A percentile compares a stretch with the other conserved stretches of the same genome.
These are phyloP conservation scores for Botrytis elliptica DNA, from an alignment of 2,329 filamentous ascomycete species.

Conservation along the genomic window DNA sequence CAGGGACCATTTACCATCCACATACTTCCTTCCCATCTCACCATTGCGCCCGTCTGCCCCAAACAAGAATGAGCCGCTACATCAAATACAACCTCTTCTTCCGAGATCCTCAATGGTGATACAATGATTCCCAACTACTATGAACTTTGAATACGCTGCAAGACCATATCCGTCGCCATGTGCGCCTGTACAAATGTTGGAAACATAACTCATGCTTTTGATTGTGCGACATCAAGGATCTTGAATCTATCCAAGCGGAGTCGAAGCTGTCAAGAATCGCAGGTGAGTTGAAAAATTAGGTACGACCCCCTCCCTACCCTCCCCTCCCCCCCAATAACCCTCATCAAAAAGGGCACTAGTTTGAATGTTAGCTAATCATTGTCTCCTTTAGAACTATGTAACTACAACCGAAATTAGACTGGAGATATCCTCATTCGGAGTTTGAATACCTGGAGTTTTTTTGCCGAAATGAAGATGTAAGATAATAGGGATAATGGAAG, in stretches of 20 bases:
- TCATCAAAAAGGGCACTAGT: not conserved
- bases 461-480: constrained; percentile 83
- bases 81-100: constrained; percentile 43
- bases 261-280: constrained; percentile 52
- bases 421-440: constrained; percentile 67
- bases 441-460: constrained; percentile 57
- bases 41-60: not conserved
- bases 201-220: not conserved
- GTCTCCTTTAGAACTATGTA: constrained; percentile 60
- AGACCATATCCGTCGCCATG: not conserved
- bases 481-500: constrained; percentile 77
- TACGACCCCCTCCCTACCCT: constrained; percentile 2
- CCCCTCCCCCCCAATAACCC: not conserved
- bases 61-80: constrained; percentile 38
- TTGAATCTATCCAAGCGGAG: not conserved
- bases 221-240: not conserved
- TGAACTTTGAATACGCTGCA: accelerated
- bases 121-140: no score
- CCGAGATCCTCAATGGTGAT: no score
- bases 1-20: not conserved
- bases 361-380: constrained; percentile 10
- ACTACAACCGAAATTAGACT: constrained; percentile 78
- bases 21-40: not conserved
- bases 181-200: not conserved
- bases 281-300: constrained; percentile 44